Base-by-base conservation (phyloP, 1,284 basidiomycete genomes). In the Leccinum fallax region DNA sequence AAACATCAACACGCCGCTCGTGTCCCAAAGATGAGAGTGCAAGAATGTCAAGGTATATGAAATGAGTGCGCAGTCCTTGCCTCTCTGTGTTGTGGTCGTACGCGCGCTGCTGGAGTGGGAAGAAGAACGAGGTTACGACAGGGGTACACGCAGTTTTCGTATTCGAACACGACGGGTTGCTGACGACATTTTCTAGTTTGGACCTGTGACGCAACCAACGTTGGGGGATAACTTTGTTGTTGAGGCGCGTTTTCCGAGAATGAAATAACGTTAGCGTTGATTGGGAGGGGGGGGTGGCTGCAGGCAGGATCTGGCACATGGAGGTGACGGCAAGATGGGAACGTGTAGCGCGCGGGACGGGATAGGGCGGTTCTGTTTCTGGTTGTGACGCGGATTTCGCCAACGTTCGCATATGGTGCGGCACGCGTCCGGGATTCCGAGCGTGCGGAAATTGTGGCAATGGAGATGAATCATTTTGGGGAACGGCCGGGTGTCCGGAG, bases 261-360 rank as follows among this genome's bases (percentile, higher is more conserved):
- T 66, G 67, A 66, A 68, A 67, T 64, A 49, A 66, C 58, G 67
- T 61, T 46, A 13, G 43, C n/a, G 19, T 43, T 19, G 40, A 43
- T 40, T 40, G 38, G 38, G 16, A 40, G 15, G 40, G 40, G 38
- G 40, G 16, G 40, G 40, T 43, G 43, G 43, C 43, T 46, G 19
- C n/a, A 19, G 43, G 43, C 43, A 46, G 43, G 43, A 43, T 38
- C 15, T 43, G n/a, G 40, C 48, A 54, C 49, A 13, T 48, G 13
- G 51, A 32, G 28, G 43, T 63, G 59, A 65, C 59, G 52, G 32
- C 59, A 63, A 13, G 16, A 4, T 28, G 13, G 2, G 4, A 43
- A 43, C 43, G 43, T 46, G 43, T 30, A 46, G 43, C 43, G 43
- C 43, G 43, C 43, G 43, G 43, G 43, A 46, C 43, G 43, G 43